Base-by-base conservation (phyloP, 306 rosid species). In the Begonia loranthoides region DNA sequence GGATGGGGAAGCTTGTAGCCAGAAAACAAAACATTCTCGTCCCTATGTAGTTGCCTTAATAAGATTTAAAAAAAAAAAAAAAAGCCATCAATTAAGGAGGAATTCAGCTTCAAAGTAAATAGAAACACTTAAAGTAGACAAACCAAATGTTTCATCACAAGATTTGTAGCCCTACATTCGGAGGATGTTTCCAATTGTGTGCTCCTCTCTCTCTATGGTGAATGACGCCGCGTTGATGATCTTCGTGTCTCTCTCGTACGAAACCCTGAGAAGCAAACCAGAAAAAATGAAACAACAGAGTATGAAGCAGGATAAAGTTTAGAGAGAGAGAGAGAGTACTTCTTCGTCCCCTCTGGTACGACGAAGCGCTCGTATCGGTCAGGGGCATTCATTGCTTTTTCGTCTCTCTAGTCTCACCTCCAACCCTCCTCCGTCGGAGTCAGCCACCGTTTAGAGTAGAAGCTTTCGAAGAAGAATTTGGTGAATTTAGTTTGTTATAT, bases 1-100 rank as follows among this genome's bases (percentile, higher is more conserved):
- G 97, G 97, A 46, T 85, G 95, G 46, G 95, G 90, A 66, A 89
- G 94, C 81, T 82, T 80, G 87, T 89, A 89, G 16, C 85, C 97
- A 34, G 94, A 89, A 22, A 89, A 89, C 12, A 89, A 50, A 22
- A 89, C 97, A 65, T 73, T 89, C 6, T 84, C 80, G 41, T 84
- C 95, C 59, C 84, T 75, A 57, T 89, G 95, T 8, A 89, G 63
- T 64, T 89, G 97, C 95, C 95, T 84, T 77, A 55, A 51, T 6
- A 50, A 7, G 13, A 82, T 17, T 57, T 3, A 15, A 39, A 15
- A 28, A n/a, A n/a, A n/a, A n/a, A 15, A 39, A 15, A 28, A 9
- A 28, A 6, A 6, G 50, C 10, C 48, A 8, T 9, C 10, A 19
- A 17, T 12, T 7, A 13, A 5, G 13, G 10, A 38, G 9, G 24